Base-by-base conservation (phyloP, 2,329 filamentous ascomycete species). In the Alternaria rosae region DNA sequence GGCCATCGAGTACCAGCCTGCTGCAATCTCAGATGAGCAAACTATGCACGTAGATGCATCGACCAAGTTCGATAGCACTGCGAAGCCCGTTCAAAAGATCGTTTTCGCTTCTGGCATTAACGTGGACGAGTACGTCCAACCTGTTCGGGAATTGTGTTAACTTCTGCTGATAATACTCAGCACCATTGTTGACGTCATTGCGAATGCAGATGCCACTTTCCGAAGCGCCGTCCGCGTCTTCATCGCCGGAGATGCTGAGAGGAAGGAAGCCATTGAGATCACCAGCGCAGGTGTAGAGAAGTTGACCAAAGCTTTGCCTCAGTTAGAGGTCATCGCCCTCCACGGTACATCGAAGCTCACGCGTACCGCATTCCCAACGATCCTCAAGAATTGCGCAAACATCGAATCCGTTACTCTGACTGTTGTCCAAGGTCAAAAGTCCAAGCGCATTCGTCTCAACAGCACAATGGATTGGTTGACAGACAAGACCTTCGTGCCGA, bases 201-300 rank as follows among this genome's bases (percentile, higher is more conserved):
- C 53, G 25, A 55, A 55, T 30, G 53, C 53, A 42, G 53, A 55
- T 45, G 42, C 53, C 17, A 30, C 38, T 11, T 55, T 55, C 53
- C 53, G 41, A 10, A 28, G 23, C n/a, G 53, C 53, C 23, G 35
- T 55, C 53, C 53, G 53, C 3, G 53, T 55, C 17, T 45, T 55
- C 17, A 6, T 55, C 13, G 53, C 53, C 8, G 53, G 53, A 13
- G 43, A 50, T 17, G 3, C 13, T 4, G 21, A 57, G 21, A 35
- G 43, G 15, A 51, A 51, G 20, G 30, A 51, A 20, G 47, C 47
- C 13, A 57, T 57, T n/a, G 54, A 57, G 8, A 50, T 57, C 11
- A 57, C 54, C 3, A 41, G 35, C 12, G 44, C 43, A 1, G 44
- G 54, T 1, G 54, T 57, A 6, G 54, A 50, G 7, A 57, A 57